Percentiles rank a stretch among this genome's conserved stretches.
Evolutionary conservation across 129 eudicot genomes (phyloP).

Genomic region (Flaveria trinervia): DNA sequence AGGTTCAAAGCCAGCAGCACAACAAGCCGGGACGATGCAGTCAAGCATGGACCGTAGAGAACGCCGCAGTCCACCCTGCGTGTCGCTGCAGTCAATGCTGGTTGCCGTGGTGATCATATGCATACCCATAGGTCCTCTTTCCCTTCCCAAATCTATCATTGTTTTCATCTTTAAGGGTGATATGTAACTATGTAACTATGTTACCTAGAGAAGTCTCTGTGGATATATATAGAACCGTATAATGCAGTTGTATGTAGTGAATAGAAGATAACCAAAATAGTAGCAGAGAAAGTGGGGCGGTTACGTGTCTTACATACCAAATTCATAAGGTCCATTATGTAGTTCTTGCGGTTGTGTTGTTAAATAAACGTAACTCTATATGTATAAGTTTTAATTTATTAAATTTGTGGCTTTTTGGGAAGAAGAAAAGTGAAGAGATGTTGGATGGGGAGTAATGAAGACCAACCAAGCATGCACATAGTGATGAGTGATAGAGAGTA

Average conservation of each 20-base stretch:
- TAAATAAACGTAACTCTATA: neutral
- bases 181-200: constrained; percentile 18
- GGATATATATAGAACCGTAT: constrained; percentile 27
- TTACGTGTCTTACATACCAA: too few relatives aligned
- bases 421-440: constrained; percentile 20
- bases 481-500: constrained; percentile 43
- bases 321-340: too few relatives aligned
- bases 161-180: constrained; percentile 35
- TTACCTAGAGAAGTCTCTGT: constrained; percentile 12
- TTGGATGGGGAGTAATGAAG: constrained; percentile 32
- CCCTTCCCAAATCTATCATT: constrained; percentile 46
- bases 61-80: constrained; percentile 39
- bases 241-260: neutral
- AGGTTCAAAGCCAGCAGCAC: constrained; percentile 39
- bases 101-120: constrained; percentile 39
- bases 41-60: constrained; percentile 36
- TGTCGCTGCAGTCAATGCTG: constrained; percentile 35
- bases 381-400: neutral
- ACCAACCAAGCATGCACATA: constrained; percentile 52
- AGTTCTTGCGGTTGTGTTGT: too few relatives aligned
- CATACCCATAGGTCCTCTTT: constrained; percentile 42
- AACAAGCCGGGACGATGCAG: constrained; percentile 37
- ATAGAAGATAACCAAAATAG: too few relatives aligned
- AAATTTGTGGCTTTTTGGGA: constrained; percentile 27
- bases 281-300: too few relatives aligned